phyloP scores from a whole-genome alignment of 768 basidiomycete species.

The Exidia glandulosa region DNA sequence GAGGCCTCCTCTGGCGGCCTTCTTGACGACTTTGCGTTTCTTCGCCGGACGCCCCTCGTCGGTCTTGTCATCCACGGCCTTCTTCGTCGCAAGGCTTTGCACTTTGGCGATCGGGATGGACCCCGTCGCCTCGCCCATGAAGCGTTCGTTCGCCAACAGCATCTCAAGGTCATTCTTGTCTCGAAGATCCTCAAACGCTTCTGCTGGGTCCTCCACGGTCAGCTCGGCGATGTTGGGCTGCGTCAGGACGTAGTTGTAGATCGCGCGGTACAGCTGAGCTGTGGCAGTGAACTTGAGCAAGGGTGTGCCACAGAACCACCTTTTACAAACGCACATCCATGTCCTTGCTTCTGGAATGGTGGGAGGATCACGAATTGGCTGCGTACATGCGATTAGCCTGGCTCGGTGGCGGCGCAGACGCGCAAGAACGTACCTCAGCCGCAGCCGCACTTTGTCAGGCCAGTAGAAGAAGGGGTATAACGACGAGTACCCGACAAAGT shows the following conservation, averaged over 20 bases:
- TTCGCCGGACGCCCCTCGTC: slow-evolving; percentile 28
- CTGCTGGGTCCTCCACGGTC: slow-evolving; percentile 95
- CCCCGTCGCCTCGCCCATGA: slow-evolving; percentile 55
- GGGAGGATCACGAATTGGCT: slow-evolving; percentile 93
- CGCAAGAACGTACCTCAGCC: slow-evolving; percentile 59
- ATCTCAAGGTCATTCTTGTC: slow-evolving; percentile 84
- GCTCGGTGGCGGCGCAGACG: background rate
- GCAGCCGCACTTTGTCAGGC: slow-evolving; percentile 79
- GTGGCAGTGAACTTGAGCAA: slow-evolving; percentile 3
- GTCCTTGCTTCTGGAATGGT: slow-evolving; percentile 80
- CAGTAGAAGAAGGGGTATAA: slow-evolving; percentile 94
- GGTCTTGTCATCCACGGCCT: slow-evolving; percentile 16
- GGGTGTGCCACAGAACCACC: background rate
- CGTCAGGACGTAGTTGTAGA: slow-evolving; percentile 64
- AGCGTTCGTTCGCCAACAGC: slow-evolving; percentile 51
- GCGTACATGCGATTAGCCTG: background rate
- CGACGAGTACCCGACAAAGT: slow-evolving; percentile 90
- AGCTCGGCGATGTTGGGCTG: slow-evolving; percentile 72
- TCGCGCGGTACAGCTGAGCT: slow-evolving; percentile 83
- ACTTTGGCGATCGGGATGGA: background rate
- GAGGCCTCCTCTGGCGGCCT: slow-evolving; percentile 41
- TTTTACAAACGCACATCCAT: slow-evolving; percentile 59
- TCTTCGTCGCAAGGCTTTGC: background rate
- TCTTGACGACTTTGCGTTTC: slow-evolving; percentile 12
- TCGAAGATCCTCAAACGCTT: slow-evolving; percentile 92